These are phyloP conservation scores for Sporisorium scitamineum DNA, from an alignment of 1,284 basidiomycete genomes.

Conservation along the genomic window DNA sequence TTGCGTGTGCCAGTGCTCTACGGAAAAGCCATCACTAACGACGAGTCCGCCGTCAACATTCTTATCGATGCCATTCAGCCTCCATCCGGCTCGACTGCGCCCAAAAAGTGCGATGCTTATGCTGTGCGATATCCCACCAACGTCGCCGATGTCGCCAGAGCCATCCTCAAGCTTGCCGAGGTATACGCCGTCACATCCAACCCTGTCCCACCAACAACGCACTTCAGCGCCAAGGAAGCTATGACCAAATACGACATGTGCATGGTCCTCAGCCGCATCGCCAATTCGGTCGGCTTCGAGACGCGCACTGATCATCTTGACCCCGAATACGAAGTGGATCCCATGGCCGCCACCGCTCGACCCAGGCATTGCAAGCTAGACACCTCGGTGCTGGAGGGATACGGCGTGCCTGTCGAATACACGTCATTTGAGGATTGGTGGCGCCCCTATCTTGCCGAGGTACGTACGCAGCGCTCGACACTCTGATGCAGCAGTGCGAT, in stretches of 20 bases:
- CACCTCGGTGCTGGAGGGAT: slow-evolving; percentile 40
- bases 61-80: slow-evolving; percentile 57
- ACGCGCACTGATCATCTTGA: slow-evolving; percentile 57
- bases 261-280: slow-evolving; percentile 57
- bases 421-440: slow-evolving; percentile 66
- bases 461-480: slow-evolving; percentile 21
- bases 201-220: slow-evolving; percentile 66
- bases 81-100: slow-evolving; percentile 7
- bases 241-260: slow-evolving; percentile 73
- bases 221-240: slow-evolving; percentile 71
- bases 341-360: slow-evolving; percentile 59
- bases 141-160: slow-evolving; percentile 71
- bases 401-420: slow-evolving; percentile 55
- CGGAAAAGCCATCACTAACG: slow-evolving; percentile 51
- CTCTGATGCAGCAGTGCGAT: neutral
- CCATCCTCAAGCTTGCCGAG: slow-evolving; percentile 69
- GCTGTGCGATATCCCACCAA: slow-evolving; percentile 73
- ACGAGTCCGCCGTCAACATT: slow-evolving; percentile 67
- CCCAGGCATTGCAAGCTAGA: slow-evolving; percentile 66
- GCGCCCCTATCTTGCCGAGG: slow-evolving; percentile 53
- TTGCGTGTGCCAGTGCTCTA: slow-evolving; percentile 71
- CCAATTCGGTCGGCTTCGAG: slow-evolving; percentile 51
- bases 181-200: slow-evolving; percentile 23
- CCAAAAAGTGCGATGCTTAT: slow-evolving; percentile 63
- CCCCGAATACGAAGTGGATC: slow-evolving; percentile 63